Percentiles rank a stretch among this genome's conserved stretches.
Evolutionary conservation across 1,284 basidiomycete genomes (phyloP).

Genomic region (Puccinia polysora): DNA sequence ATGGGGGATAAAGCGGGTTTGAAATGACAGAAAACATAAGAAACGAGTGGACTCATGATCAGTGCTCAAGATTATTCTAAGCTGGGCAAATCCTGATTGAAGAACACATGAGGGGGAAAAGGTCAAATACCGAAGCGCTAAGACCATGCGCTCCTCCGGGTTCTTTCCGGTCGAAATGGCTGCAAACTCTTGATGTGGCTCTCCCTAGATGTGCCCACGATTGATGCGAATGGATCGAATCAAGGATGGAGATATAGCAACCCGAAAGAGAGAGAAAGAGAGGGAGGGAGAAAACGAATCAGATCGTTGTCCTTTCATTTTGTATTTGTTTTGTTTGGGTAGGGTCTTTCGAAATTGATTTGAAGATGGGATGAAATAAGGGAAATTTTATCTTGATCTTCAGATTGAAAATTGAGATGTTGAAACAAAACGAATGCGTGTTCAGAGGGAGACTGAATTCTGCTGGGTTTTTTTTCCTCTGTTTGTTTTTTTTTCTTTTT

Average conservation of each 20-base stretch:
- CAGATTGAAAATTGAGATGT: too few species aligned
- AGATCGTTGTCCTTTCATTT: slow-evolving; percentile 48
- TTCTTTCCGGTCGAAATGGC: slow-evolving; percentile 49
- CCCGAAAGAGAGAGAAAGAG: slow-evolving; percentile 54
- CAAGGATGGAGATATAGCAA: too few species aligned
- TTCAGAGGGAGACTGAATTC: too few species aligned
- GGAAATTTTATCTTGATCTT: too few species aligned
- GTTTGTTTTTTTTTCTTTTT: background rate
- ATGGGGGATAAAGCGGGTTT: background rate
- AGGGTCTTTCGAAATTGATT: background rate
- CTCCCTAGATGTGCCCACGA: slow-evolving; percentile 49
- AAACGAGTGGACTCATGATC: background rate
- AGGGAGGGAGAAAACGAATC: slow-evolving; percentile 84
- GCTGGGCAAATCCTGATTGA: too few species aligned
- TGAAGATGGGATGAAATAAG: background rate
- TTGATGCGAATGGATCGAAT: background rate
- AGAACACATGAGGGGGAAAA: background rate
- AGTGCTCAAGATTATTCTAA: background rate
- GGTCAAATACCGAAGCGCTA: slow-evolving; percentile 15
- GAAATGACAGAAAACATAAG: background rate
- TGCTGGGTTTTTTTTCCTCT: too few species aligned
- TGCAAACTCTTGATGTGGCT: slow-evolving; percentile 51
- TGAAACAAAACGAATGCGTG: too few species aligned
- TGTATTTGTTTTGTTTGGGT: background rate
- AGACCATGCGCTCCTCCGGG: slow-evolving; percentile 52